phyloP scores from a whole-genome alignment of 2,329 filamentous ascomycete genomes.

The Microcyclosporella mali region DNA sequence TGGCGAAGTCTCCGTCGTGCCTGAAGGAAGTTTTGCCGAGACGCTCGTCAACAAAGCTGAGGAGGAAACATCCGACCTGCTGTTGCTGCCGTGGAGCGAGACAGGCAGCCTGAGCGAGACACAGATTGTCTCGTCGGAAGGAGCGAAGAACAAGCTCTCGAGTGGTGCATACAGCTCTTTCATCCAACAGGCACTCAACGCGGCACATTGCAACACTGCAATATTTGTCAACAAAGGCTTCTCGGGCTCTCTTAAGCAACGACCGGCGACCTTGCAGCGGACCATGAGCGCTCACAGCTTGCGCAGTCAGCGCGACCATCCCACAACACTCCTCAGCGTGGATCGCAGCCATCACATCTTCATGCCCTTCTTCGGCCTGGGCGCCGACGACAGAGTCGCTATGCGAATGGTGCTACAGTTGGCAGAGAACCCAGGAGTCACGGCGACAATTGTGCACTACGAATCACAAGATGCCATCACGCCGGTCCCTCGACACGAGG shows the following conservation, averaged over 20 bases:
- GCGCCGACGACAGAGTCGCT: conserved; percentile 72
- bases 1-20: conserved; percentile 70
- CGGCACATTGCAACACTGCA: conserved; percentile 61
- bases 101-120: conserved; percentile 69
- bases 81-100: conserved; percentile 87
- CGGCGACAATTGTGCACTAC: conserved; percentile 66
- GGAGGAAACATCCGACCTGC: conserved; percentile 53
- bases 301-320: conserved; percentile 52
- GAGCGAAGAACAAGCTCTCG: conserved; percentile 55
- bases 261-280: conserved; percentile 38
- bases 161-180: conserved; percentile 65
- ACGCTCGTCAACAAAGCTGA: conserved; percentile 61
- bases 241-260: conserved; percentile 41
- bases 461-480: conserved; percentile 24
- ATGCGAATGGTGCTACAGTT: conserved; percentile 78
- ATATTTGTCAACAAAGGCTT: conserved; percentile 73
- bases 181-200: conserved; percentile 60
- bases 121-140: conserved; percentile 42
- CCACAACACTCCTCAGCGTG: conserved; percentile 50
- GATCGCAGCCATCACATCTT: conserved; percentile 78
- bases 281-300: conserved; percentile 55
- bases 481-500: conserved; percentile 11
- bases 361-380: conserved; percentile 72
- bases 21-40: conserved; percentile 70
- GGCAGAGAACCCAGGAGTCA: conserved; percentile 69